Evolutionary conservation across 805 yeast genomes (phyloP).

Genomic region (Monosporozyma yasuniensis): DNA sequence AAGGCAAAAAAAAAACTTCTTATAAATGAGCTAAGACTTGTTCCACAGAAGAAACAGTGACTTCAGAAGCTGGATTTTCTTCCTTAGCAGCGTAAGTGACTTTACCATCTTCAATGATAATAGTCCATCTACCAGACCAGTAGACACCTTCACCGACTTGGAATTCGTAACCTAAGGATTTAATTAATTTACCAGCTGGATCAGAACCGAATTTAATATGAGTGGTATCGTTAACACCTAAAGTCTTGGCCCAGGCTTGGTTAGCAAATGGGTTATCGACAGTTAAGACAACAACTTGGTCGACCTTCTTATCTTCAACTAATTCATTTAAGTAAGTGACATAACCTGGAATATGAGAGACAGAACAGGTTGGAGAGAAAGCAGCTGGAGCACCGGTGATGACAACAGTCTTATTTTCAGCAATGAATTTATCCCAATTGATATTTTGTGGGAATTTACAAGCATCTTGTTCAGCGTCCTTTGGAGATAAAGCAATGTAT

Average conservation of each 20-base stretch:
- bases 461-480: conserved; percentile 22
- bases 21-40: conserved; percentile 26
- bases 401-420: conserved; percentile 45
- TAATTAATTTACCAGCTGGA: conserved; percentile 51
- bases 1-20: not conserved
- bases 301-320: conserved; percentile 48
- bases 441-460: conserved; percentile 24
- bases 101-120: conserved; percentile 52
- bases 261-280: conserved; percentile 66
- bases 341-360: conserved; percentile 63
- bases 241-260: conserved; percentile 52
- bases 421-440: conserved; percentile 21
- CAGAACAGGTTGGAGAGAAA: conserved; percentile 75
- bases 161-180: conserved; percentile 47
- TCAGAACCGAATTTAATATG: conserved; percentile 56
- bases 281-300: conserved; percentile 51
- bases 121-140: conserved; percentile 65
- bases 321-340: conserved; percentile 42
- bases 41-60: conserved; percentile 32
- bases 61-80: conserved; percentile 30
- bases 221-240: conserved; percentile 30
- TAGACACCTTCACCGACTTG: conserved; percentile 46
- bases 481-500: conserved; percentile 23
- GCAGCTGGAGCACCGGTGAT: conserved; percentile 81
- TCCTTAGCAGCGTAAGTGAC: conserved; percentile 40